Evolutionary conservation across 2,329 filamentous ascomycete genomes (phyloP), one percentile per base, ranked within the genome.

Genomic region (Aspergillus vadensis): DNA sequence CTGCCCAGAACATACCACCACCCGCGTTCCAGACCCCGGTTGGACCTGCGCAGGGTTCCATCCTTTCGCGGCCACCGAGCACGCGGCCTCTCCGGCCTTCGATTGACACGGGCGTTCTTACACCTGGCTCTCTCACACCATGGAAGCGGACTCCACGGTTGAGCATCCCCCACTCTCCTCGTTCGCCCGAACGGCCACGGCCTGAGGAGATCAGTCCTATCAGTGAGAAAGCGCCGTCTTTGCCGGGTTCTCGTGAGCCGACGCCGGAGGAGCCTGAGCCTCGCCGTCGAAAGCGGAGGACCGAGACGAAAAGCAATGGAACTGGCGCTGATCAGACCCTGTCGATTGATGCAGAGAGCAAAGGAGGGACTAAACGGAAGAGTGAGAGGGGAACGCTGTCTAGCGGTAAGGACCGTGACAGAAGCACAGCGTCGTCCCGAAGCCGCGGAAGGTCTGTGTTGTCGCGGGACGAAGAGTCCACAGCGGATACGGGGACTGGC

Each of bases 141-240:
- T 81, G 79, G 79, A 81, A 77, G 63, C 72, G 73, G 55, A 71
- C 72, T 38, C 75, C 76, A 21, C 70, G 68, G 12, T 55, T 72
- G 43, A 75, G 67, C 8, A 70, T 79, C 39, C 68, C 75, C 0
- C 62, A 70, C 17, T 76, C 74, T 5, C 76, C 77, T 27, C 68
- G 69, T 15, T 80, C 79, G 19, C 79, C 79, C 9, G 65, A 71
- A 53, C 72, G 75, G 2, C 79, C 79, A 49, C 69, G 72, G 5
- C 73, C 77, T 2, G 76, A 77, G 56, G 78, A 80, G 65, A 74
- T 81, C 10, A 81, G 79, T 64, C 79, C 79, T 0, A 79, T 81
- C 57, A 81, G 78, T 52, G 78, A 80, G 38, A 71, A 69, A 47
- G 76, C 72, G 2, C 68, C 69, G n/a, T 80, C 77, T 12, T 74